Conservation (phyloP, 139 green algal species). For the Volvox reticuliferus region DNA sequence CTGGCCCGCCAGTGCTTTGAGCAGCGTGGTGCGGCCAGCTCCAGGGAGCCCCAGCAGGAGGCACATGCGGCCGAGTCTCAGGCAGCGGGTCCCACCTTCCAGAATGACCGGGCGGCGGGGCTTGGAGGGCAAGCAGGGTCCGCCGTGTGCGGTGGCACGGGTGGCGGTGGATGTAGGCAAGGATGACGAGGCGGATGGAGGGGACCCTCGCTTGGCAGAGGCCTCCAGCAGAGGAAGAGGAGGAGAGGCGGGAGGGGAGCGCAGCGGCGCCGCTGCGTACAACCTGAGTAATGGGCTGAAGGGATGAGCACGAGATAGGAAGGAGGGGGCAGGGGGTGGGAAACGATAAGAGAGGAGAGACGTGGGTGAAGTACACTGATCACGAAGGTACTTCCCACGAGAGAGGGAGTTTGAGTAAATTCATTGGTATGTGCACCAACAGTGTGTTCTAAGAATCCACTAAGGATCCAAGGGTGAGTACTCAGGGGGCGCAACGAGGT, state of each 20-base stretch:
- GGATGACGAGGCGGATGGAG: not conserved
- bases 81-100: slow-evolving; percentile 38
- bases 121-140: not conserved
- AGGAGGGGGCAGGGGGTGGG: not conserved
- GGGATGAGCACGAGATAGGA: not conserved
- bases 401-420: too few species aligned
- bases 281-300: not conserved
- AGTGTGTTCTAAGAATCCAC: too few species aligned
- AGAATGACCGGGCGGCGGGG: slow-evolving; percentile 16
- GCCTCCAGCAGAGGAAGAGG: not conserved
- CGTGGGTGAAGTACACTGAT: not conserved
- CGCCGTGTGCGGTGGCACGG: not conserved
- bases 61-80: slow-evolving; percentile 59
- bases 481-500: too few species aligned
- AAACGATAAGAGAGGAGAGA: not conserved
- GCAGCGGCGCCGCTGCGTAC: not conserved
- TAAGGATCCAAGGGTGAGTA: too few species aligned
- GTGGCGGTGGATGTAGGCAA: too few species aligned
- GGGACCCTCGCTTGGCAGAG: not conserved
- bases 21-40: slow-evolving; percentile 75
- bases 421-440: too few species aligned
- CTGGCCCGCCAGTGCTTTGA: slow-evolving; percentile 72
- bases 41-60: slow-evolving; percentile 81
- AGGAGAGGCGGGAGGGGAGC: not conserved
- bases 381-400: too few species aligned